Evolutionary conservation across 768 basidiomycete species (phyloP).

Genomic region (Neoboletus brunneissimus): DNA sequence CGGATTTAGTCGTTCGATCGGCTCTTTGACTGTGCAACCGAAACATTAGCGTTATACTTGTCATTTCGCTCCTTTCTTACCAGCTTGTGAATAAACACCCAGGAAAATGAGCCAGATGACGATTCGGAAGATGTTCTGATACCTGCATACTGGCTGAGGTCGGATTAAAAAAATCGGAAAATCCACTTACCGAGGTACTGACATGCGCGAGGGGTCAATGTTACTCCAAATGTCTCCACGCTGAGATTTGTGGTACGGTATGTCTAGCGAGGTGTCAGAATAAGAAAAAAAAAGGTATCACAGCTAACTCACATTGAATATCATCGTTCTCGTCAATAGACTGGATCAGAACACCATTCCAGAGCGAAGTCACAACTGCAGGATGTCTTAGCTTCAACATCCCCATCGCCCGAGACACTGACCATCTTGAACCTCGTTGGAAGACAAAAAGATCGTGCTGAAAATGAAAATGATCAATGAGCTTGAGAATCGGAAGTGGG

Average conservation of each 20-base stretch:
- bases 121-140: conserved; percentile 84
- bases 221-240: conserved; percentile 62
- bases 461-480: background rate
- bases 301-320: conserved; percentile 61
- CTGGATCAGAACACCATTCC: conserved; percentile 83
- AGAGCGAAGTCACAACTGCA: conserved; percentile 75
- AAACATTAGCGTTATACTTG: background rate
- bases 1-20: conserved; percentile 66
- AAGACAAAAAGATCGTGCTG: conserved; percentile 82
- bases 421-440: conserved; percentile 83
- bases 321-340: conserved; percentile 69
- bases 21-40: conserved; percentile 59
- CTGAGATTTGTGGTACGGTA: conserved; percentile 58
- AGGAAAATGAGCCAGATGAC: conserved; percentile 77
- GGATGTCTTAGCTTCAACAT: conserved; percentile 5
- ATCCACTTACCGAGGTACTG: conserved; percentile 63
- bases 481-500: background rate
- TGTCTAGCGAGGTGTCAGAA: conserved; percentile 45
- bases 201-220: conserved; percentile 71
- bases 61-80: conserved; percentile 36
- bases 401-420: conserved; percentile 9
- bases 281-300: background rate
- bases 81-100: conserved; percentile 78
- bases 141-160: conserved; percentile 40
- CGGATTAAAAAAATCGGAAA: background rate